Evolutionary conservation across 2,329 filamentous ascomycete species (phyloP).

Genomic region (Monilinia laxa): DNA sequence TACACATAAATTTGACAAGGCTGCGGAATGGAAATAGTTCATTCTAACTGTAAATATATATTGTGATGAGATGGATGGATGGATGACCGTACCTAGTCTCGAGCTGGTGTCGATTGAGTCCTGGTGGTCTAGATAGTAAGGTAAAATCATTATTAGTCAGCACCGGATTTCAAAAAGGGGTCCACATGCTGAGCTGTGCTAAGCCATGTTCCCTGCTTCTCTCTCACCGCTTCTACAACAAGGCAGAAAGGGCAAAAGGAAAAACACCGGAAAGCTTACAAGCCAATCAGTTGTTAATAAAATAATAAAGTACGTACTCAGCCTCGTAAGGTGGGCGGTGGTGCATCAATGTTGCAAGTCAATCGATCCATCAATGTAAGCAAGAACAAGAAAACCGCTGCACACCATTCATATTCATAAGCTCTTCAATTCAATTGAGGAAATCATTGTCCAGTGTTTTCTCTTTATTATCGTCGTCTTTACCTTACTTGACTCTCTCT

Average conservation of each 20-base stretch:
- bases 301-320: constrained; percentile 22
- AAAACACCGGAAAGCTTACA: neutral
- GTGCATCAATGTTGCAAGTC: neutral
- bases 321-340: constrained; percentile 14
- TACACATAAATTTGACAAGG: too few relatives aligned
- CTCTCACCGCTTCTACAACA: constrained; percentile 14
- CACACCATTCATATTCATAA: constrained; percentile 12
- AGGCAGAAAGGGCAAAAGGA: neutral
- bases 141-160: too few relatives aligned
- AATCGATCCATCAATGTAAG: neutral
- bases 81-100: too few relatives aligned
- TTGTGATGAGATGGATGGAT: neutral
- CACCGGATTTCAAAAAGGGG: too few relatives aligned
- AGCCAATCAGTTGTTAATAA: neutral
- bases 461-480: neutral
- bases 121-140: too few relatives aligned
- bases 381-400: constrained; percentile 7
- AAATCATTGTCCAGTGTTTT: neutral
- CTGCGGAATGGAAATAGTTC: too few relatives aligned
- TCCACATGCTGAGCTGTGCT: constrained; percentile 20
- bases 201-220: neutral
- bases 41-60: neutral
- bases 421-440: constrained; percentile 9
- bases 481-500: too few relatives aligned
- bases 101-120: too few relatives aligned